Evolutionary conservation across 176 grass and related monocot genomes (phyloP), one percentile per base, ranked within the genome.

Genomic region (Paspalum notatum): DNA sequence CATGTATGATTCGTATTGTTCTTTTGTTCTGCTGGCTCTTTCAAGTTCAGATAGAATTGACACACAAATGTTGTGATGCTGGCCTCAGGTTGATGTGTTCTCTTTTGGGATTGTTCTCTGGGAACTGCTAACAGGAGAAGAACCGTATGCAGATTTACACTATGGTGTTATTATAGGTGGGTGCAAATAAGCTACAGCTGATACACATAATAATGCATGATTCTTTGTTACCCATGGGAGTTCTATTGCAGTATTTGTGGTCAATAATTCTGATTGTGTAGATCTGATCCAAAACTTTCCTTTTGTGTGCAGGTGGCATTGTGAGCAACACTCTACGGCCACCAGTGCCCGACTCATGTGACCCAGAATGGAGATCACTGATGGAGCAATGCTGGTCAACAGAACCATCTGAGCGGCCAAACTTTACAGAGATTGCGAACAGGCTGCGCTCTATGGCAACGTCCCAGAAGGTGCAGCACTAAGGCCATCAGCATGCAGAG

Each of bases 321-420:
- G 81, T 99, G 72, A 95, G 87, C 70, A 93, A 91, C 82, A 99
- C 92, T 45, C 78, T 95, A 21, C 80, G 97, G 63, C 97, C 97
- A 2, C 45, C 63, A 4, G 90, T 99, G 51, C 97, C 97, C 0
- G 93, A 96, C 53, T 86, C 79, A 2, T 99, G 97, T 68, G 90
- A 99, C 38, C 72, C 86, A 11, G 97, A 96, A 65, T 99, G 97
- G 97, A 93, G 86, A 84, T 86, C 87, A 64, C 77, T 99, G 16
- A 99, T 99, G 97, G 93, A 99, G 90, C 89, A 95, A 61, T 99
- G 97, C 80, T 99, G 97, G 97, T 85, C 97, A 9, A 89, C 88
- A 26, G 97, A 96, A 54, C 93, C 93, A 75, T 93, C 88, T 0
- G 90, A 88, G 24, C 79, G 97, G 49, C 97, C 97, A 63, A 91